These are phyloP conservation scores for Mortierella hygrophila DNA, from an alignment of 192 early-diverging fungal genomes.

Conservation along the genomic window DNA sequence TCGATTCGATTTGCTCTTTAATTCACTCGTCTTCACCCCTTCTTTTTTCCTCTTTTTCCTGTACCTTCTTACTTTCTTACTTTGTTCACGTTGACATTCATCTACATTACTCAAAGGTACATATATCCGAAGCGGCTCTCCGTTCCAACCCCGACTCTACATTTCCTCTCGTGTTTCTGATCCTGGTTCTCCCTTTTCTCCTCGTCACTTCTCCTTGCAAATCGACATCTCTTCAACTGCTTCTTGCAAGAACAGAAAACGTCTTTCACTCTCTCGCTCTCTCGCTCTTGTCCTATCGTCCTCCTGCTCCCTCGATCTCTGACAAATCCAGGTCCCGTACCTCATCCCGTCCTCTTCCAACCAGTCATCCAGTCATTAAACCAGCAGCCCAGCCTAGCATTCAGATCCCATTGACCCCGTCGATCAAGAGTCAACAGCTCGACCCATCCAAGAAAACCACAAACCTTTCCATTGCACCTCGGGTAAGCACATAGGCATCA, in stretches of 20 bases:
- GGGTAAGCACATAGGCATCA: too few species aligned
- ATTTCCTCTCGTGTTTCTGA: conserved; percentile 1
- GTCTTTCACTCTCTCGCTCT: too few species aligned
- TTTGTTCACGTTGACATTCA: background rate
- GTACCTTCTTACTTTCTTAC: background rate
- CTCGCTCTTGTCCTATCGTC: background rate
- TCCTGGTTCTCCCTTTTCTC: background rate
- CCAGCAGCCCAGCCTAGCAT: too few species aligned
- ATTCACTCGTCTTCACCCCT: background rate
- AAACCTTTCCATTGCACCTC: too few species aligned
- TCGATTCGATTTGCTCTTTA: background rate
- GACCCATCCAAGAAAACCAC: too few species aligned
- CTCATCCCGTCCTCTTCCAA: background rate
- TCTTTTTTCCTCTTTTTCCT: too few species aligned
- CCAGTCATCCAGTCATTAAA: too few species aligned
- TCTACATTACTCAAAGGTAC: background rate
- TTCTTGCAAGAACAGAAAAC: too few species aligned
- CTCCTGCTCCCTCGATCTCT: background rate
- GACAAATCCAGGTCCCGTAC: background rate
- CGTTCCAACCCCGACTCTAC: background rate
- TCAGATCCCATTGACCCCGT: too few species aligned
- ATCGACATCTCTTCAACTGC: too few species aligned
- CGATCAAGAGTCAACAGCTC: too few species aligned
- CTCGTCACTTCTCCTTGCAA: background rate
- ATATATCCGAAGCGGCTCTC: background rate